Conservation (phyloP, 2,329 filamentous ascomycete genomes). For the Fusarium beomiforme region DNA sequence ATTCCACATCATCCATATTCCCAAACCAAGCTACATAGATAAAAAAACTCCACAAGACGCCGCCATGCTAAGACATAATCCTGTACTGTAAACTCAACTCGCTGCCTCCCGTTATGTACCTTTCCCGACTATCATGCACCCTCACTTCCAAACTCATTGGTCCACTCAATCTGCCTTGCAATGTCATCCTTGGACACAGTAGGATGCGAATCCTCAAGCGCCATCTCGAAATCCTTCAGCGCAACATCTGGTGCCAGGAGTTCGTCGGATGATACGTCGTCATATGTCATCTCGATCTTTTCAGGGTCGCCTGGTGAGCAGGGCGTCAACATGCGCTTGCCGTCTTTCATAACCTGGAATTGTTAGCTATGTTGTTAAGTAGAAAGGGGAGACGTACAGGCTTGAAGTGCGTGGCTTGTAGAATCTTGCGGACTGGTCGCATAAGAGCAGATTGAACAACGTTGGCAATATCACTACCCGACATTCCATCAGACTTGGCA, state of each 20-base stretch:
- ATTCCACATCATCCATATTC: slow-evolving; percentile 22
- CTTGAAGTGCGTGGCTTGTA: slow-evolving; percentile 98
- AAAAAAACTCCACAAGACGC: slow-evolving; percentile 39
- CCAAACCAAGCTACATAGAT: slow-evolving; percentile 27
- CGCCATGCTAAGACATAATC: slow-evolving; percentile 40
- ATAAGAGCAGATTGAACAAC: slow-evolving; percentile 96
- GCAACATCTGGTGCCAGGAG: slow-evolving; percentile 87
- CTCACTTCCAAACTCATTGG: slow-evolving; percentile 93
- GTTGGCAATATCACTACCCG: slow-evolving; percentile 94
- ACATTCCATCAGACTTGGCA: slow-evolving; percentile 89
- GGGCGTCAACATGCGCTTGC: slow-evolving; percentile 77
- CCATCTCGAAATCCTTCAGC: slow-evolving; percentile 93
- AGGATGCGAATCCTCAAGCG: slow-evolving; percentile 86
- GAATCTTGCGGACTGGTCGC: slow-evolving; percentile 96
- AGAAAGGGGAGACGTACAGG: slow-evolving; percentile 65
- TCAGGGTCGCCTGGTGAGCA: slow-evolving; percentile 91
- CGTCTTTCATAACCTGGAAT: slow-evolving; percentile 74
- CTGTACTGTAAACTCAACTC: slow-evolving; percentile 24
- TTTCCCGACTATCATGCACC: slow-evolving; percentile 62
- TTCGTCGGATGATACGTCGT: slow-evolving; percentile 83
- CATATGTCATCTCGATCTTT: slow-evolving; percentile 94
- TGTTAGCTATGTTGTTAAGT: background rate
- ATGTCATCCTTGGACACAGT: slow-evolving; percentile 92
- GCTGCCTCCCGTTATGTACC: slow-evolving; percentile 16
- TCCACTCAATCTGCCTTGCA: slow-evolving; percentile 89